Conservation (phyloP, 331 rosid genomes). For the Quercus phellos region DNA sequence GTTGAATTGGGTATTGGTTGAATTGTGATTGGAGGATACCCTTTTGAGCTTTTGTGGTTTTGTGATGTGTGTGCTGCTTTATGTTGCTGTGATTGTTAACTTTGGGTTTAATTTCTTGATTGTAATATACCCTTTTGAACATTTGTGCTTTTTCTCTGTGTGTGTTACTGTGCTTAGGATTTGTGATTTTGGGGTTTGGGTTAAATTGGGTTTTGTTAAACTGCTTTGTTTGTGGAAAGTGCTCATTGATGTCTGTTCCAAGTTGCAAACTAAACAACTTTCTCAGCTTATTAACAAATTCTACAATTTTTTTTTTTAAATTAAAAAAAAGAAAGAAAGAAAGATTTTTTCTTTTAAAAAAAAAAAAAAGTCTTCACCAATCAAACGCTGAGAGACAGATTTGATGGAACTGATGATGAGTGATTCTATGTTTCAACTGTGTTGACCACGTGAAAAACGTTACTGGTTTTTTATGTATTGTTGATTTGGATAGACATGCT, state of each 20-base stretch:
- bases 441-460: conserved; percentile 17
- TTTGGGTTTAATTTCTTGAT: no score
- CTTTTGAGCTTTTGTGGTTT: neutral
- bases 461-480: conserved; percentile 12
- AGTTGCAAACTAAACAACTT: conserved; percentile 2
- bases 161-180: no score
- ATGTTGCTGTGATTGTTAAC: no score
- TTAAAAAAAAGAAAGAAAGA: neutral
- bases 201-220: neutral
- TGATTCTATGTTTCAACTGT: neutral
- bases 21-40: neutral
- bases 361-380: no score
- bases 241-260: neutral
- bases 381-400: conserved; percentile 59
- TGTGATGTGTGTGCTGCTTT: neutral
- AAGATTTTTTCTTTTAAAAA: conserved; percentile 23
- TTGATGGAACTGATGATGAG: conserved; percentile 70
- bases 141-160: no score
- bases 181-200: no score
- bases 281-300: conserved; percentile 15
- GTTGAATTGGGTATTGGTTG: neutral
- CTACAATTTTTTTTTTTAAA: neutral
- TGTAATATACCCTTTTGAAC: no score
- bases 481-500: conserved; percentile 21
- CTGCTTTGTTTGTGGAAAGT: conserved; percentile 26